phyloP scores from a whole-genome alignment of 768 basidiomycete species.

The Vararia minispora region DNA sequence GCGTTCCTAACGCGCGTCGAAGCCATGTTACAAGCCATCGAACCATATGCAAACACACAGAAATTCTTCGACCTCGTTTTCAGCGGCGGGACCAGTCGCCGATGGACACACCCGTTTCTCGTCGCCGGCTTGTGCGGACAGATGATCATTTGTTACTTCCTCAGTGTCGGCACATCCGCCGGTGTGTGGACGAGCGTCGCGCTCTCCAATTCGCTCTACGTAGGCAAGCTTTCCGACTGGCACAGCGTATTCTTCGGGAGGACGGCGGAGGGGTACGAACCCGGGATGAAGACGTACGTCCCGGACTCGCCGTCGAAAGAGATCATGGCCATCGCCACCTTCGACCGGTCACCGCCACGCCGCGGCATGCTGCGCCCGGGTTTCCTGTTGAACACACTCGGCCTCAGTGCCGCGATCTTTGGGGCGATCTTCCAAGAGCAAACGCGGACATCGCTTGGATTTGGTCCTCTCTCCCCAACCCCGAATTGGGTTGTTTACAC shows the following conservation, averaged over 20 bases:
- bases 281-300: too few species aligned
- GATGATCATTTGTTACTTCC: constrained; percentile 19
- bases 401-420: constrained; percentile 17
- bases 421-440: constrained; percentile 17
- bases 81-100: too few species aligned
- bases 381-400: constrained; percentile 15
- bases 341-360: constrained; percentile 18
- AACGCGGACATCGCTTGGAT: constrained; percentile 17
- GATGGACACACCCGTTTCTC: constrained; percentile 17
- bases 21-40: too few species aligned
- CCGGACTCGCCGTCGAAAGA: too few species aligned
- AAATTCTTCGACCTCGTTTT: too few species aligned
- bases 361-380: constrained; percentile 16
- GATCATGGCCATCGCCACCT: constrained; percentile 20
- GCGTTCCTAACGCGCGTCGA: too few species aligned
- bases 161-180: constrained; percentile 18
- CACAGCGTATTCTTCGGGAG: too few species aligned
- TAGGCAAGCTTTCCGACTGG: constrained; percentile 16
- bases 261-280: too few species aligned
- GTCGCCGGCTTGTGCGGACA: constrained; percentile 17
- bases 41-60: too few species aligned
- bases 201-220: constrained; percentile 16
- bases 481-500: too few species aligned
- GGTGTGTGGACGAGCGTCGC: constrained; percentile 20
- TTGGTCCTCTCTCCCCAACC: constrained; percentile 11